phyloP scores from a whole-genome alignment of 805 yeast genomes.

The Ogataea nonfermentans region DNA sequence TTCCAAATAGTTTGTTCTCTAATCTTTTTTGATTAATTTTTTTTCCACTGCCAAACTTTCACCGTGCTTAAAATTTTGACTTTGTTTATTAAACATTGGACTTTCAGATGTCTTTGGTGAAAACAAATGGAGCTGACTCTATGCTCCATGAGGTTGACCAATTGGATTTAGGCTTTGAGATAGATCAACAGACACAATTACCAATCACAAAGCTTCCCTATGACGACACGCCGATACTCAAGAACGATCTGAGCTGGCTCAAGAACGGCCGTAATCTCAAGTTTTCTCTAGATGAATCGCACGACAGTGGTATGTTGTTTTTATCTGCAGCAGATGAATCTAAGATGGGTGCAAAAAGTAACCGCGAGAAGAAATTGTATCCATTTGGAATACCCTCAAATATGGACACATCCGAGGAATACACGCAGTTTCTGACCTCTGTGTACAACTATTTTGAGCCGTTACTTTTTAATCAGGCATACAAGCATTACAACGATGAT shows the following conservation, averaged over 20 bases:
- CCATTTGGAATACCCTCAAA: slow-evolving; percentile 38
- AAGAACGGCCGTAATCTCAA: slow-evolving; percentile 37
- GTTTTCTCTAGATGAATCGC: slow-evolving; percentile 47
- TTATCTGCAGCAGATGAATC: slow-evolving; percentile 29
- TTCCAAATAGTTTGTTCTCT: background rate
- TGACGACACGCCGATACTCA: slow-evolving; percentile 33
- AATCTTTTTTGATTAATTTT: slow-evolving; percentile 1
- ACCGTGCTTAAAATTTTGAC: background rate
- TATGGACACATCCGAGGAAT: slow-evolving; percentile 41
- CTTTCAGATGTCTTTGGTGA: slow-evolving; percentile 5
- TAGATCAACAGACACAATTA: slow-evolving; percentile 26
- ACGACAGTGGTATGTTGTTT: slow-evolving; percentile 40
- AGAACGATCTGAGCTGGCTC: slow-evolving; percentile 34
- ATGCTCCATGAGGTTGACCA: background rate
- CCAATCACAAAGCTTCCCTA: slow-evolving; percentile 35
- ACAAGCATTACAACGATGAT: slow-evolving; percentile 33
- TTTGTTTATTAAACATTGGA: background rate
- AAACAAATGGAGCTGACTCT: background rate
- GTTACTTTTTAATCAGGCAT: slow-evolving; percentile 43
- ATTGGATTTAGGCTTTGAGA: slow-evolving; percentile 21
- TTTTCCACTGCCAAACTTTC: slow-evolving; percentile 2
- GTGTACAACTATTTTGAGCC: slow-evolving; percentile 54
- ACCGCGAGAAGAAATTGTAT: slow-evolving; percentile 42
- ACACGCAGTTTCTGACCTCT: slow-evolving; percentile 45
- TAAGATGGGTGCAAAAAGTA: slow-evolving; percentile 9